phyloP scores from a whole-genome alignment of 2,329 filamentous ascomycete species.

The Pseudopithomyces maydicus region DNA sequence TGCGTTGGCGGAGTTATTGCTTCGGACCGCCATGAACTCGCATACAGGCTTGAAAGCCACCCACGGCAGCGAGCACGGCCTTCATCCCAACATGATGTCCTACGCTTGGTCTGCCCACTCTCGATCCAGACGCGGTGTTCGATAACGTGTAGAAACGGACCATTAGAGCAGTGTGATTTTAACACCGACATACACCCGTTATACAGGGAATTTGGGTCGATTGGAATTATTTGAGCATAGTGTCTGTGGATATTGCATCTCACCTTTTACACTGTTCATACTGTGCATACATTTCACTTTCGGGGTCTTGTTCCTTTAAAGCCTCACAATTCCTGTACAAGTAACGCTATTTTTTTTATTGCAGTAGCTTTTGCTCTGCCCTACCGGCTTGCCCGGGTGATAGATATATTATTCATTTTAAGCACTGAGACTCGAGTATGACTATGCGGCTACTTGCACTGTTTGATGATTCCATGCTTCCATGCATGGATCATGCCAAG shows the following conservation, averaged over 20 bases:
- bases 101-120: too few relatives aligned
- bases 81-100: too few relatives aligned
- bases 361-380: background rate
- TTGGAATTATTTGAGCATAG: background rate
- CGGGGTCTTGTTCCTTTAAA: background rate
- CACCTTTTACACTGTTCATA: background rate
- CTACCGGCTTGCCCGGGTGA: background rate
- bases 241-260: background rate
- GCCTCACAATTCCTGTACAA: conserved; percentile 15
- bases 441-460: too few relatives aligned
- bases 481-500: background rate
- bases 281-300: conserved; percentile 1
- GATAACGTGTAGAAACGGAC: background rate
- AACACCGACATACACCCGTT: background rate
- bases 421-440: background rate
- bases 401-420: background rate
- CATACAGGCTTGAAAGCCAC: too few relatives aligned
- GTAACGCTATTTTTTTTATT: conserved; percentile 8
- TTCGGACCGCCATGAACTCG: too few relatives aligned
- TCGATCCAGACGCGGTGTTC: too few relatives aligned
- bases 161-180: background rate
- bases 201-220: background rate
- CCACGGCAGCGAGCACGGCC: too few relatives aligned
- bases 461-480: background rate
- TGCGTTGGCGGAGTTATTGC: background rate